Evolutionary conservation across 768 basidiomycete species (phyloP).

Genomic region (Pleurotus cornucopiae): DNA sequence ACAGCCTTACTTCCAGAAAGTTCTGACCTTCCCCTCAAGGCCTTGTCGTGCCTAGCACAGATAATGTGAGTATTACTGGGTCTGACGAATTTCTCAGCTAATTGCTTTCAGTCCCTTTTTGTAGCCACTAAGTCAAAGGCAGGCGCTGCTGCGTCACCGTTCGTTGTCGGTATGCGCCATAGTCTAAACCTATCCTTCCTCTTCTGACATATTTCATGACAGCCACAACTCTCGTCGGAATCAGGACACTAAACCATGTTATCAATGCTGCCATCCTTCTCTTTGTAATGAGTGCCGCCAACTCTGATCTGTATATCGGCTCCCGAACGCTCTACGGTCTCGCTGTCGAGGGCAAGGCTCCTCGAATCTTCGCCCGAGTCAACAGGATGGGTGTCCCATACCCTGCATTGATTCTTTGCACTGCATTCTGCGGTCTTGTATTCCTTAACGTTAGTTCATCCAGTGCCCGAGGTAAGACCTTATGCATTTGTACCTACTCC

Average conservation of each 20-base stretch:
- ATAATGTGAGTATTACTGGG: slow-evolving; percentile 19
- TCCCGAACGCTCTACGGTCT: slow-evolving; percentile 46
- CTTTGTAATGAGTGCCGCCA: slow-evolving; percentile 62
- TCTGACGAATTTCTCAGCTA: background rate
- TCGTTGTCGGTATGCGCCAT: slow-evolving; percentile 42
- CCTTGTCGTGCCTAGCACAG: slow-evolving; percentile 60
- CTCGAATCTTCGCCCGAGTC: slow-evolving; percentile 37
- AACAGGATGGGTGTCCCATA: slow-evolving; percentile 45
- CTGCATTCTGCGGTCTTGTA: slow-evolving; percentile 49
- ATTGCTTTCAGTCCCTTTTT: slow-evolving; percentile 27
- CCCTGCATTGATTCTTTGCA: slow-evolving; percentile 50
- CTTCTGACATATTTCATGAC: background rate
- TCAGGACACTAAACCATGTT: slow-evolving; percentile 56
- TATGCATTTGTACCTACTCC: too few relatives aligned
- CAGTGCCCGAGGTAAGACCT: slow-evolving; percentile 40
- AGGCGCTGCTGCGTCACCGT: slow-evolving; percentile 61
- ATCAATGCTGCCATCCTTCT: slow-evolving; percentile 62
- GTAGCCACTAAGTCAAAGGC: slow-evolving; percentile 40
- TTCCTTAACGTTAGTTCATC: slow-evolving; percentile 53
- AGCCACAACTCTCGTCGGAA: slow-evolving; percentile 43
- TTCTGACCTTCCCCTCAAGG: slow-evolving; percentile 16
- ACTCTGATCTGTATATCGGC: slow-evolving; percentile 58
- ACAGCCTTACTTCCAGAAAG: background rate
- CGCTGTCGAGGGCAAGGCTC: slow-evolving; percentile 47
- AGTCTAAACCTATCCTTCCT: background rate